Conservation (phyloP, 2,329 filamentous ascomycete species). For the Metarhizium guizhouense region DNA sequence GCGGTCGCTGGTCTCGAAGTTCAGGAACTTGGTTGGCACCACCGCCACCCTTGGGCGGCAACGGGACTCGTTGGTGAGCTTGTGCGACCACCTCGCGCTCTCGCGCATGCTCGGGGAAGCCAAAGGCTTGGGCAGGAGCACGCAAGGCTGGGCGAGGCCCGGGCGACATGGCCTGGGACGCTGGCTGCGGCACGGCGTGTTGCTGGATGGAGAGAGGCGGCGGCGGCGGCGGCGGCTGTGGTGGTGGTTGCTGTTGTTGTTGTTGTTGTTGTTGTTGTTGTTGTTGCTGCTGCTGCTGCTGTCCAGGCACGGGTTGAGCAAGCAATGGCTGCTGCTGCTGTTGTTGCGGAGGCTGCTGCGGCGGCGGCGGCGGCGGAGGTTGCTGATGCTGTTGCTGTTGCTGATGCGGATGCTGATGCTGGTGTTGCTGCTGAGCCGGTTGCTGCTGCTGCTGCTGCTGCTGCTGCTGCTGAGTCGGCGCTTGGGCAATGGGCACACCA, state of each 20-base stretch:
- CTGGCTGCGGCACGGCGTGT: conserved; percentile 28
- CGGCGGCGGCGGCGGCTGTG: no score
- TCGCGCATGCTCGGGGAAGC: conserved; percentile 31
- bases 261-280: conserved; percentile 12
- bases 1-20: conserved; percentile 7
- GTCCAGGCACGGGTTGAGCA: conserved; percentile 27
- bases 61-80: conserved; percentile 6
- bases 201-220: conserved; percentile 21
- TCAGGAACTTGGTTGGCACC: conserved; percentile 4
- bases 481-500: conserved; percentile 38
- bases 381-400: conserved; percentile 8
- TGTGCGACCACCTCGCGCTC: conserved; percentile 8
- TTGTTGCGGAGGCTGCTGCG: conserved; percentile 2
- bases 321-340: conserved; percentile 22
- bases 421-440: neutral
- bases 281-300: conserved; percentile 13
- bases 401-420: conserved; percentile 2
- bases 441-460: conserved; percentile 6
- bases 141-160: conserved; percentile 29
- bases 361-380: conserved; percentile 17
- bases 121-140: conserved; percentile 32
- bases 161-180: conserved; percentile 39
- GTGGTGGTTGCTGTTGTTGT: no score
- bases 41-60: conserved; percentile 1
- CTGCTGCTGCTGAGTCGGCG: conserved; percentile 19